Base-by-base conservation (phyloP, 352 stramenopile genomes). In the Globisporangium perplexum region DNA sequence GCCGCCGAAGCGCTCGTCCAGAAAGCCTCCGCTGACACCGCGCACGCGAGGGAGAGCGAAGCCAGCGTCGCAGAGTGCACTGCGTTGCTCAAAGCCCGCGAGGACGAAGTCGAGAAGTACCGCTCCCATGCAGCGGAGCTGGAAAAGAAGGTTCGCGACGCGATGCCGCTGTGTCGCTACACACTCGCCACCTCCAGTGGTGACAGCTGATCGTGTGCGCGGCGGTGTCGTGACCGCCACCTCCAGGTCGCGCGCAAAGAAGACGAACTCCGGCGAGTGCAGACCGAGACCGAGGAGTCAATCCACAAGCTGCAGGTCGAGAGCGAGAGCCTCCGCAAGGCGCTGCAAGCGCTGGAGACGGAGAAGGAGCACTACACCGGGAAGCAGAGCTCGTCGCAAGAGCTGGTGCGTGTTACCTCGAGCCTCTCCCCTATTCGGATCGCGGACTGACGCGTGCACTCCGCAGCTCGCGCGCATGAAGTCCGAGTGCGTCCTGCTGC, bases 391-490 rank as follows among this genome's bases (percentile, higher is more conserved):
- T 71, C 77, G 3, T 84, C 69, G 0, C 73, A 89, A 41, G 77
- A 91, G 36, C 50, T 91, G 52, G 80, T 88, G 53, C 17, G 63
- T 46, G 12, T n/a, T n/a, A n/a, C n/a, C n/a, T n/a, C n/a, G n/a
- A n/a, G 26, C 26, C 26, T 30, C 26, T 30, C 26, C 3, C 5
- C 26, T 5, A 30, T 30, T 30, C 26, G 26, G 26, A 30, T 5
- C 26, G 26, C 3, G 5, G 3, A 6, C 26, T 30, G 17, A 39
- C 33, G 14, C 15, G 4, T 5, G 12, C 12, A 18, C 33, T 17
- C 12, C 15, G 7, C 51, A 88, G 80, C 44, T 86, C 51, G 62
- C 74, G 31, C 74, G 82, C 38, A 69, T 89, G 53, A 91, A 91
- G 58, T 65, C 72, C 17, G 80, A 91, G 53, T 85, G 71, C 49